Base-by-base conservation (phyloP, 176 grass and related monocot species). In the Coix lacrymajobi region DNA sequence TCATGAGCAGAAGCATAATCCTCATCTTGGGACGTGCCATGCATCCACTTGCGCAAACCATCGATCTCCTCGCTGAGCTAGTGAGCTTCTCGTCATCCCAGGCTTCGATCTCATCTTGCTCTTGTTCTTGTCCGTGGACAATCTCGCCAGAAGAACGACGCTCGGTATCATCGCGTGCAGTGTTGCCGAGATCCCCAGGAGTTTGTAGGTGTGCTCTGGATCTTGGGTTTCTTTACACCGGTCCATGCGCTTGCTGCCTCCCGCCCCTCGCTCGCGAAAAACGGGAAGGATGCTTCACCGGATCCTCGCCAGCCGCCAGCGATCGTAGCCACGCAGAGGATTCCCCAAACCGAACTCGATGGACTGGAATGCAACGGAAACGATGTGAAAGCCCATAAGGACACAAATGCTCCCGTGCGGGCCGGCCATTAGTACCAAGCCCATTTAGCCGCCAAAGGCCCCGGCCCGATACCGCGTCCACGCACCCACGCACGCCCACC, bases 401-500 rank as follows among this genome's bases (percentile, higher is more conserved):
- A 17, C 6, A 52, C 48, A 52, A 49, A 54, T 54, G 6, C 49
- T 22, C 22, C 49, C 0, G 16, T n/a, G 20, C 20, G 51, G 20
- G 20, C 51, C 51, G 49, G 19, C 19, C 0, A 56, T 56, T n/a
- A 56, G 51, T 56, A n/a, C 4, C 3, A 13, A 39, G 77, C 71
- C 87, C 82, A 81, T 41, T 86, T 25, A 8, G 3, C 6, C 1
- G 2, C 54, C 1, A n/a, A 38, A 28, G 8, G 2, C 17, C 13
- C 1, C 30, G 38, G 88, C 88, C 88, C 88, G 52, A 25, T 8
- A 66, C 9, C 3, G 20, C 71, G 62, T 8, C 66, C 79, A 71
- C 40, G 58, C 22, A 56, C 20, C 2, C 51, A 44, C 60, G 20
- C 76, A 29, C 75, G 12, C 48, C 28, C 52, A 64, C 16, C 51